These are phyloP conservation scores for Pyrus hybrid DNA, from an alignment of 331 rosid species.

Conservation along the genomic window DNA sequence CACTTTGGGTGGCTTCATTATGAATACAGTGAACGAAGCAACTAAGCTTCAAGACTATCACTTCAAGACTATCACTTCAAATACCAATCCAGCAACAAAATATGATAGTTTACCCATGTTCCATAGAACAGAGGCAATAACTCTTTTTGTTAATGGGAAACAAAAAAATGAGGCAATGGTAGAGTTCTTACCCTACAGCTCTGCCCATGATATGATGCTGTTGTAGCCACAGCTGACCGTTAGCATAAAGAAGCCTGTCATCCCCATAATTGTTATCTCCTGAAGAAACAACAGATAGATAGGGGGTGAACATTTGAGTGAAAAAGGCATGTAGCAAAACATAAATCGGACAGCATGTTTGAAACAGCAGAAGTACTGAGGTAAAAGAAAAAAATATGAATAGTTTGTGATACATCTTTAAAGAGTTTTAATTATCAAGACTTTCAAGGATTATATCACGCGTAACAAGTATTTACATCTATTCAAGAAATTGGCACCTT, in stretches of 20 bases:
- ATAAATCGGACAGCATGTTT: neutral
- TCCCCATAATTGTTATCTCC: slow-evolving; percentile 78
- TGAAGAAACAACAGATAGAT: slow-evolving; percentile 23
- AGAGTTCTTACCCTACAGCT: slow-evolving; percentile 63
- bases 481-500: slow-evolving; percentile 42
- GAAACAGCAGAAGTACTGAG: neutral
- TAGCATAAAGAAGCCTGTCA: slow-evolving; percentile 73
- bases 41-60: too few relatives aligned
- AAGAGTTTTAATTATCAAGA: neutral
- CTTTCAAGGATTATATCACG: neutral
- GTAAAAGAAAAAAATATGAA: neutral
- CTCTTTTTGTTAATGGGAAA: neutral
- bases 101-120: neutral
- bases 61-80: neutral
- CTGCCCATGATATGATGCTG: slow-evolving; percentile 82
- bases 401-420: neutral
- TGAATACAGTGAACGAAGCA: neutral
- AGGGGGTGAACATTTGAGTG: neutral
- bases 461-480: neutral
- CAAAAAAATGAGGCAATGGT: neutral
- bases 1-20: neutral
- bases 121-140: neutral
- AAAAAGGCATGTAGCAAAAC: neutral
- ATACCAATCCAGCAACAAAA: neutral
- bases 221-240: slow-evolving; percentile 80